These are phyloP conservation scores for Lactifluus pinguis DNA, from an alignment of 768 basidiomycete species.

Conservation along the genomic window DNA sequence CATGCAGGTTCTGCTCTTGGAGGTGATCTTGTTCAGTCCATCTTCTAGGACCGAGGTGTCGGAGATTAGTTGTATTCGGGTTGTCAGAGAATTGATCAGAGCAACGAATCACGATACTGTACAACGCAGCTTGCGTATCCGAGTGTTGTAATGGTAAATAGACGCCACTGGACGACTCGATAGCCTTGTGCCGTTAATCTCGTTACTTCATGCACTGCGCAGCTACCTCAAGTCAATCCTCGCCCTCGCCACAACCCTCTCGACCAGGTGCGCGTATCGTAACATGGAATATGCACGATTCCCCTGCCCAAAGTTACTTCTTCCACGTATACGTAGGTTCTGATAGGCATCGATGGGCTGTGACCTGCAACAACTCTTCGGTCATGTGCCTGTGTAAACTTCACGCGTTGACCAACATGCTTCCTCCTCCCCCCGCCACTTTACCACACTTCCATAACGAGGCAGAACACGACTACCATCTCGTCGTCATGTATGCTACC, in stretches of 20 bases:
- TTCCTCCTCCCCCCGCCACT: constrained; percentile 17
- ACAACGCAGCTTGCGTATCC: too few species aligned
- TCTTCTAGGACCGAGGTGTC: constrained; percentile 29
- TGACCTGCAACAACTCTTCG: constrained; percentile 62
- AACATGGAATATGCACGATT: constrained; percentile 86
- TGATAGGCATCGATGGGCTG: constrained; percentile 24
- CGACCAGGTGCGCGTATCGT: constrained; percentile 35
- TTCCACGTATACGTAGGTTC: not conserved
- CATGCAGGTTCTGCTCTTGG: constrained; percentile 42
- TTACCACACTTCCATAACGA: constrained; percentile 44
- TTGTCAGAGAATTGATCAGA: too few species aligned
- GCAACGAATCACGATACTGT: too few species aligned
- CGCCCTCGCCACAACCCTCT: constrained; percentile 1
- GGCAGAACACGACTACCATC: constrained; percentile 59
- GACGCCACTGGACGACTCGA: not conserved
- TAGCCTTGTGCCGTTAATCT: not conserved
- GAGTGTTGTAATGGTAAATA: not conserved
- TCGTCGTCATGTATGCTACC: constrained; percentile 63
- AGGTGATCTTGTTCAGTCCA: constrained; percentile 39
- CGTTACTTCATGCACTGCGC: not conserved
- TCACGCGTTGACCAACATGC: constrained; percentile 17
- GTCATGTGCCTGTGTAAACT: constrained; percentile 43
- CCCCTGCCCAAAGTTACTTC: constrained; percentile 53
- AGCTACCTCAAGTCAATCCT: not conserved
- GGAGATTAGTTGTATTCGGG: too few species aligned